These are phyloP conservation scores for Picea glauca DNA, from an alignment of 75 land plant species.

Conservation along the genomic window DNA sequence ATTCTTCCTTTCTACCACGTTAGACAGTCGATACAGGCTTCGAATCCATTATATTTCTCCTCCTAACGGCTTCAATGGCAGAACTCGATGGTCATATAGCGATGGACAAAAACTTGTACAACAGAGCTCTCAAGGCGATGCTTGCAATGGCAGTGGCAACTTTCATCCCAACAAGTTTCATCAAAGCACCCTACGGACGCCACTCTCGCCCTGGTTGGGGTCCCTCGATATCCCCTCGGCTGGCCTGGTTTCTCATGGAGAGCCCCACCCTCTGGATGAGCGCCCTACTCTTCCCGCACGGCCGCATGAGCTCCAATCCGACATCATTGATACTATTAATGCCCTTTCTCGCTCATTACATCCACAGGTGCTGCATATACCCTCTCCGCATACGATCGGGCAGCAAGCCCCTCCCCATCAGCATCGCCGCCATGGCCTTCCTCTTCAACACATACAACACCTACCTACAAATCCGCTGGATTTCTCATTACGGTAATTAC, in stretches of 20 bases:
- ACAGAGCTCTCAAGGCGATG: conserved; percentile 18
- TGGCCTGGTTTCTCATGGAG: conserved; percentile 92
- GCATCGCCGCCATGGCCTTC: conserved; percentile 39
- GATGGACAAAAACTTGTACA: conserved; percentile 1
- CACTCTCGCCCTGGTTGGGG: conserved; percentile 76
- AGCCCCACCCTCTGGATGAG: conserved; percentile 67
- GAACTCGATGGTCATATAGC: not conserved
- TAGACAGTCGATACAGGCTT: no score
- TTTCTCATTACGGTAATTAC: conserved; percentile 60
- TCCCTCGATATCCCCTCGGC: conserved; percentile 34
- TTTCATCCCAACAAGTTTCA: conserved; percentile 18
- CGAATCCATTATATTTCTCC: no score
- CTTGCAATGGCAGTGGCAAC: conserved; percentile 23
- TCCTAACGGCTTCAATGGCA: not conserved
- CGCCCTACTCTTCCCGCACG: conserved; percentile 37
- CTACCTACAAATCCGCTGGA: conserved; percentile 66
- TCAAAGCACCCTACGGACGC: conserved; percentile 82
- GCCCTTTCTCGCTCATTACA: conserved; percentile 53
- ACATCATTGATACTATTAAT: conserved; percentile 21
- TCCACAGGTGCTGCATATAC: conserved; percentile 57
- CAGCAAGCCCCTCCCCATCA: conserved; percentile 32
- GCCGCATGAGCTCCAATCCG: conserved; percentile 30
- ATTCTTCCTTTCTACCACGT: no score
- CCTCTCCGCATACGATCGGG: conserved; percentile 40
- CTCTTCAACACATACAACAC: conserved; percentile 68